Evolutionary conservation across 345 rosid species (phyloP), one percentile per base, ranked within the genome.

Genomic region (Salix exigua): DNA sequence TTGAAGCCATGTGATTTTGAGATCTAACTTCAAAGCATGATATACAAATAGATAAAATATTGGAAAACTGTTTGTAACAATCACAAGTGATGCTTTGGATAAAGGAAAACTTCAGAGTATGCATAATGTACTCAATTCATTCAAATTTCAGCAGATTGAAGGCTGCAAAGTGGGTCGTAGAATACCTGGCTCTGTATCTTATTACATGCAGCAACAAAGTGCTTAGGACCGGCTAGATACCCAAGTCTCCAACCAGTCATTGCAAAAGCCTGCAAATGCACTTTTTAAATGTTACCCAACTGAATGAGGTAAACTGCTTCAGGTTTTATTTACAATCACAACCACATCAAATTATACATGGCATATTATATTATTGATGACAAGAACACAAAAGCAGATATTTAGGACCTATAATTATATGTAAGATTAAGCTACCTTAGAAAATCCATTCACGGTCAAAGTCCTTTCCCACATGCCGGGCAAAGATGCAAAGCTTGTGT

Each of bases 201-300:
- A 79, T 89, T 92, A 75, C 98, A 94, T 66, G 99, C 99, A 50
- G 95, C 83, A n/a, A 94, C 85, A 79, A 96, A 94, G 79, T 88
- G 97, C 73, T 88, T 94, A 62, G 98, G 98, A 62, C 98, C 99
- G 38, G 99, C 98, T 35, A 96, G 70, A 73, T 94, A 94, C 72
- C 98, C 97, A 76, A 96, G 97, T 61, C 99, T 88, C 99, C 99
- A 96, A 31, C 99, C 98, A 83, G 99, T 96, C 97, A 96, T 96
- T 58, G 99, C 99, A 78, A 91, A 96, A 73, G 99, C 94, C 99
- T 94, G 80, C n/a, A 87, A 77, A 83, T 58, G 71, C 61, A 58
- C 9, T 42, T 51, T 71, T 28, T 37, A 75, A 5, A 53, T 42
- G 64, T 83, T 50, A 79, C 82, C 42, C 71, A 38, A 70, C 55